Base-by-base conservation (phyloP, 805 yeast genomes). In the Candida succiphila region DNA sequence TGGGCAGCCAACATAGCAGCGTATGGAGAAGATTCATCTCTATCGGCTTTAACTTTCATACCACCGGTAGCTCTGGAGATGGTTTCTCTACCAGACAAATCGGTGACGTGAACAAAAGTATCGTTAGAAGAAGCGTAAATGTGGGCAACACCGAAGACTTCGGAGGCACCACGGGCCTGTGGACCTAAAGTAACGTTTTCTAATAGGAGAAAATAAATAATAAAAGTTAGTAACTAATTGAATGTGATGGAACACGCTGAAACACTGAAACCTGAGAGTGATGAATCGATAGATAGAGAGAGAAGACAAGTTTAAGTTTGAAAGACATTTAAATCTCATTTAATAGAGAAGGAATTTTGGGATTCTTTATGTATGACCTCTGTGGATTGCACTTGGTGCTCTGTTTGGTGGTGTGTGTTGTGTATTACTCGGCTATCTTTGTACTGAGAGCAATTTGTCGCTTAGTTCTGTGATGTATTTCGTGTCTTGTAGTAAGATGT, bases 1-100 rank as follows among this genome's bases (percentile, higher is more conserved):
- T 92, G 99, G 54, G 99, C 96, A 66, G 99, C 99, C 78, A 92
- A 83, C 98, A 92, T 92, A 63, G 96, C 98, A 65, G 99, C 99
- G 83, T 92, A 92, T 69, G 99, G 98, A 53, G 98, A 85, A 46
- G 97, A 89, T 80, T 92, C 98, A 69, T 94, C 99, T 78, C 97
- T 86, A 78, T 92, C 99, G 61, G 98, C 98, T 81, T 92, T 92
- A 70, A 92, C 99, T 80, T 92, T 92, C 98, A 92, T 92, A 52
- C 98, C 99, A 79, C 99, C 99, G 63, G 98, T 92, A 58, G 92
- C 96, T 76, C 97, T 87, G 76, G 95, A 80, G 64, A 92, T 89
- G 74, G 99, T 92, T 76, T 94, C 99, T 72, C 89, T 92, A 72
- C 98, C 99, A 60, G 97, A 85, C 58, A 88, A 75, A 78, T 92